Evolutionary conservation across 306 rosid species (phyloP).

Genomic region (Malus asiatica): DNA sequence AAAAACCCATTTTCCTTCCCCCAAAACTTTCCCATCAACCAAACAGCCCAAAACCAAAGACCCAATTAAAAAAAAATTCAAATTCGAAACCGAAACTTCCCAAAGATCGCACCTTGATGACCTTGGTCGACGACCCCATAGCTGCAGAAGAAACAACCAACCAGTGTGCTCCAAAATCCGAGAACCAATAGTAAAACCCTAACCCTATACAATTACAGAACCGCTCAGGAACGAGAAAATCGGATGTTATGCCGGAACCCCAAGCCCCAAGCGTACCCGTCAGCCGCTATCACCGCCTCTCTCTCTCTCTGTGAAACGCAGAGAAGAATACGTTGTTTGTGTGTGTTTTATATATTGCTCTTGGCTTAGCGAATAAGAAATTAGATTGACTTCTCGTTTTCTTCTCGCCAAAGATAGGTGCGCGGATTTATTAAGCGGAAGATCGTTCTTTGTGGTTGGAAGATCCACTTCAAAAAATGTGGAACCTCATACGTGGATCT

Average conservation of each 20-base stretch:
- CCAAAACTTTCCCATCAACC: neutral
- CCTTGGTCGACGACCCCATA: slow-evolving; percentile 54
- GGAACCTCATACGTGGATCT: neutral
- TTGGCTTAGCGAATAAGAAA: slow-evolving; percentile 53
- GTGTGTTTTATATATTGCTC: neutral
- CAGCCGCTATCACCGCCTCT: slow-evolving; percentile 26
- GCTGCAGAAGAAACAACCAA: slow-evolving; percentile 12
- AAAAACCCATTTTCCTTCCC: neutral
- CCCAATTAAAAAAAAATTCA: neutral
- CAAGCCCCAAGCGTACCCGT: slow-evolving; percentile 22
- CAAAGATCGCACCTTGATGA: slow-evolving; percentile 62
- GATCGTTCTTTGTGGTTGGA: neutral
- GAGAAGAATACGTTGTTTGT: neutral
- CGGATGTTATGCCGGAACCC: neutral
- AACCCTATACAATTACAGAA: neutral
- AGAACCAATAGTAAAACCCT: neutral
- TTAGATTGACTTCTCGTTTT: slow-evolving; percentile 12
- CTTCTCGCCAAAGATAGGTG: slow-evolving; percentile 11
- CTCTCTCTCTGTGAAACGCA: neutral
- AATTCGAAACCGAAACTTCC: neutral
- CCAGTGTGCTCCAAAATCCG: neutral
- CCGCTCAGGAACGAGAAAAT: neutral
- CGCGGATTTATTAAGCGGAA: neutral
- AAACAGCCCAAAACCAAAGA: neutral
- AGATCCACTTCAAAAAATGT: neutral